These are phyloP conservation scores for Eucalyptus decipiens DNA, from an alignment of 345 rosid species.

Conservation along the genomic window DNA sequence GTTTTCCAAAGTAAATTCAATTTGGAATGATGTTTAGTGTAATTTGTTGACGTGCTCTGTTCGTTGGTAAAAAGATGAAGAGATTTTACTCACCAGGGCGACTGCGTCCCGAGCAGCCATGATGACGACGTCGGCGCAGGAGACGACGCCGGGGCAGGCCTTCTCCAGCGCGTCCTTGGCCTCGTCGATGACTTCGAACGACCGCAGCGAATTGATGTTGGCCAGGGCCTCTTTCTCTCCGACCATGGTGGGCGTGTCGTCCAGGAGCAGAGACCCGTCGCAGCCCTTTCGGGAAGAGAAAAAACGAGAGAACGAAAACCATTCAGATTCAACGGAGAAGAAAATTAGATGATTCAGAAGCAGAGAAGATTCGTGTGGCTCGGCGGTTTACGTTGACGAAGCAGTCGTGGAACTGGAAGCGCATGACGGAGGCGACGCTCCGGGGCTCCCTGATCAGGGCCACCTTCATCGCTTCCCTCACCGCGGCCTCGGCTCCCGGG, in stretches of 20 bases:
- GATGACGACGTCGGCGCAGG: slow-evolving; percentile 85
- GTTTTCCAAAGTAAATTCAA: background rate
- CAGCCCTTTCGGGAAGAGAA: slow-evolving; percentile 40
- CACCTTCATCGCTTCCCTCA: slow-evolving; percentile 42
- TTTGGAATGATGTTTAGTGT: background rate
- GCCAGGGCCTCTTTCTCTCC: slow-evolving; percentile 82
- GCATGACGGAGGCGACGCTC: slow-evolving; percentile 90
- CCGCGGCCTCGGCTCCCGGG: slow-evolving; percentile 64
- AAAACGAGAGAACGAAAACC: background rate
- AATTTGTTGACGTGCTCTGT: background rate
- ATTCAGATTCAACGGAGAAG: background rate
- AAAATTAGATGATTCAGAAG: background rate
- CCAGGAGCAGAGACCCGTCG: slow-evolving; percentile 76
- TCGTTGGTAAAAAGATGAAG: background rate
- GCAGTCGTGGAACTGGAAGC: slow-evolving; percentile 95
- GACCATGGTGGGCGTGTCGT: slow-evolving; percentile 64
- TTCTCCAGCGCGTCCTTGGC: slow-evolving; percentile 61
- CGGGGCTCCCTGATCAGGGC: slow-evolving; percentile 61
- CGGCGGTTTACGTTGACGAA: slow-evolving; percentile 54
- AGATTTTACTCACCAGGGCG: slow-evolving; percentile 41
- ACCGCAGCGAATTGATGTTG: slow-evolving; percentile 75
- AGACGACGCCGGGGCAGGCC: slow-evolving; percentile 66
- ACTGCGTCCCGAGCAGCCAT: slow-evolving; percentile 94
- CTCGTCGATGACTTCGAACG: slow-evolving; percentile 65
- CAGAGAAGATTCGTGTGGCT: background rate